These are phyloP conservation scores for Parastagonospora nodorum DNA, from an alignment of 2,329 filamentous ascomycete genomes.

Conservation along the genomic window DNA sequence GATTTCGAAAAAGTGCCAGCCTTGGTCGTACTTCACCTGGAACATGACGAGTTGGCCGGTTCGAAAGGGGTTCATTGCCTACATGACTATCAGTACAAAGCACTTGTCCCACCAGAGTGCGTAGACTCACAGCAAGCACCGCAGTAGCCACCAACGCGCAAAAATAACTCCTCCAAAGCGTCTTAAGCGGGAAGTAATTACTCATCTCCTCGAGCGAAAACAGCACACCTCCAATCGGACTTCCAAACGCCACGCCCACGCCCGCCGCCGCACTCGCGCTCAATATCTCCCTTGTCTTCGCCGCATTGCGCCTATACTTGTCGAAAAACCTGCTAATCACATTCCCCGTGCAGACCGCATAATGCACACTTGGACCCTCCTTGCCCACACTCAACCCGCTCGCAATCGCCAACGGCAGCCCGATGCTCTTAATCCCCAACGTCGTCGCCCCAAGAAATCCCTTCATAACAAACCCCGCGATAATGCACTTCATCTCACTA, in stretches of 20 bases:
- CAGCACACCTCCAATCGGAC: slow-evolving; percentile 92
- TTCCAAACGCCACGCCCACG: slow-evolving; percentile 95
- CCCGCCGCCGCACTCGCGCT: slow-evolving; percentile 94
- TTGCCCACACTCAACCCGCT: slow-evolving; percentile 95
- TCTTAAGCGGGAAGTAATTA: slow-evolving; percentile 93
- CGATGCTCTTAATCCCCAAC: slow-evolving; percentile 90
- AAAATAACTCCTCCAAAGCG: slow-evolving; percentile 97
- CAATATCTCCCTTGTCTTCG: slow-evolving; percentile 92
- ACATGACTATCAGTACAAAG: slow-evolving; percentile 1
- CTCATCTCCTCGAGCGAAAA: slow-evolving; percentile 99
- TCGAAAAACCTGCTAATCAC: slow-evolving; percentile 91
- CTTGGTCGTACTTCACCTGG: slow-evolving; percentile 91
- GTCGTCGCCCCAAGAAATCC: slow-evolving; percentile 93
- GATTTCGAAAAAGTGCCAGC: slow-evolving; percentile 97
- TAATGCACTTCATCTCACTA: slow-evolving; percentile 99
- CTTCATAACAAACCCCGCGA: slow-evolving; percentile 99
- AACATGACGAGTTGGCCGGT: slow-evolving; percentile 99
- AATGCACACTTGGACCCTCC: slow-evolving; percentile 98
- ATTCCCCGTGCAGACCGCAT: slow-evolving; percentile 95
- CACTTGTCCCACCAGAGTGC: too few species aligned
- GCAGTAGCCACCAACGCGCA: slow-evolving; percentile 94
- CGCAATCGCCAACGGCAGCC: slow-evolving; percentile 87
- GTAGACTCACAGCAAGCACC: slow-evolving; percentile 69
- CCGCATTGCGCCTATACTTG: slow-evolving; percentile 89
- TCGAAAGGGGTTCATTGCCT: slow-evolving; percentile 95